Evolutionary conservation across 2,329 filamentous ascomycete species (phyloP).

Genomic region (Colletotrichum sp.): DNA sequence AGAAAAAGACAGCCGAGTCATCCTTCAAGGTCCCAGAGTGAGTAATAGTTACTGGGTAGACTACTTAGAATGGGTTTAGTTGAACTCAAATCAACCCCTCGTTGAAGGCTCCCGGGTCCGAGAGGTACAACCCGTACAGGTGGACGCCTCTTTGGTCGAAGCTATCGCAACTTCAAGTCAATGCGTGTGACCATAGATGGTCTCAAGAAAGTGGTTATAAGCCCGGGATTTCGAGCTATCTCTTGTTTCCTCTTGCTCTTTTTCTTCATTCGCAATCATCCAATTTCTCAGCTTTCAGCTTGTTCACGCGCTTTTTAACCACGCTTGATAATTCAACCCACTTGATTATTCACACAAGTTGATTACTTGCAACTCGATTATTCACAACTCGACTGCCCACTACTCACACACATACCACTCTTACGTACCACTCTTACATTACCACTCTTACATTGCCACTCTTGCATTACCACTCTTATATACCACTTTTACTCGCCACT

Average conservation of each 20-base stretch:
- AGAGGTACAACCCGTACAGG: neutral
- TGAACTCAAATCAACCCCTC: neutral
- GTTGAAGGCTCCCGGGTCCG: neutral
- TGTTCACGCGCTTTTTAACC: neutral
- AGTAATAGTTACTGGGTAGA: neutral
- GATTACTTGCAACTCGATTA: neutral
- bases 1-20: neutral
- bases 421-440: neutral
- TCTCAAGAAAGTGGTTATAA: neutral
- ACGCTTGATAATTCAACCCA: neutral
- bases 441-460: too few species aligned
- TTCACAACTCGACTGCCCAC: neutral
- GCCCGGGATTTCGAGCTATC: neutral
- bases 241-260: neutral
- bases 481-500: too few species aligned
- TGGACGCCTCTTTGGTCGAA: neutral
- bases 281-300: neutral
- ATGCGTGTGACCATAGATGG: neutral
- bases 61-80: neutral
- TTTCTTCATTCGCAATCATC: neutral
- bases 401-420: neutral
- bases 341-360: neutral
- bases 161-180: neutral
- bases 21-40: neutral
- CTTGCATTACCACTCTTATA: too few species aligned